These are phyloP conservation scores for Xylariaceae sp. DNA, from an alignment of 2,329 filamentous ascomycete genomes.

Conservation along the genomic window DNA sequence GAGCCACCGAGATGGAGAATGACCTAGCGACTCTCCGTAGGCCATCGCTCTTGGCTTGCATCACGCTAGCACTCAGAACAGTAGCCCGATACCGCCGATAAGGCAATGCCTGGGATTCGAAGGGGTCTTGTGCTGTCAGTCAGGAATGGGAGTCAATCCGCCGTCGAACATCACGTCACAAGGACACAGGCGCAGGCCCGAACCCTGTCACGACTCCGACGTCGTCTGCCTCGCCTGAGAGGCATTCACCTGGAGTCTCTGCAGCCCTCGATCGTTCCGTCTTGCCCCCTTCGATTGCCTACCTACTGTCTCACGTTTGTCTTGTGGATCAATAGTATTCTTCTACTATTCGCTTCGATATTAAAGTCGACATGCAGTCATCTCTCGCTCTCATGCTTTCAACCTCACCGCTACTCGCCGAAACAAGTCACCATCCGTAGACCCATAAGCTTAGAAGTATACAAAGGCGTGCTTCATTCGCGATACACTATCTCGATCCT, in stretches of 20 bases:
- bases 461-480: neutral
- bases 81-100: slow-evolving; percentile 22
- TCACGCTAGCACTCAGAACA: neutral
- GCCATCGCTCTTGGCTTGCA: slow-evolving; percentile 9
- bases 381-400: slow-evolving; percentile 7
- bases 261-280: no score
- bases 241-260: no score
- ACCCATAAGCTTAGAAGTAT: neutral
- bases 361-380: slow-evolving; percentile 18
- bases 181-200: neutral
- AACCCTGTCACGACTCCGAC: no score
- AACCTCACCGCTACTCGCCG: slow-evolving; percentile 1
- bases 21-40: slow-evolving; percentile 14
- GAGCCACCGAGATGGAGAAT: no score
- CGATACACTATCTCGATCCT: neutral
- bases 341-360: no score
- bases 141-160: slow-evolving; percentile 9
- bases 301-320: no score
- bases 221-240: no score
- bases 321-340: no score
- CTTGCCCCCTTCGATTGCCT: no score
- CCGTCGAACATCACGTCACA: slow-evolving; percentile 18
- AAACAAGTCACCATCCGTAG: slow-evolving; percentile 13
- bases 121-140: slow-evolving; percentile 1
- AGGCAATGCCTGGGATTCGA: slow-evolving; percentile 5